phyloP scores from a whole-genome alignment of 345 rosid species.

The Hypericum androsaemum region DNA sequence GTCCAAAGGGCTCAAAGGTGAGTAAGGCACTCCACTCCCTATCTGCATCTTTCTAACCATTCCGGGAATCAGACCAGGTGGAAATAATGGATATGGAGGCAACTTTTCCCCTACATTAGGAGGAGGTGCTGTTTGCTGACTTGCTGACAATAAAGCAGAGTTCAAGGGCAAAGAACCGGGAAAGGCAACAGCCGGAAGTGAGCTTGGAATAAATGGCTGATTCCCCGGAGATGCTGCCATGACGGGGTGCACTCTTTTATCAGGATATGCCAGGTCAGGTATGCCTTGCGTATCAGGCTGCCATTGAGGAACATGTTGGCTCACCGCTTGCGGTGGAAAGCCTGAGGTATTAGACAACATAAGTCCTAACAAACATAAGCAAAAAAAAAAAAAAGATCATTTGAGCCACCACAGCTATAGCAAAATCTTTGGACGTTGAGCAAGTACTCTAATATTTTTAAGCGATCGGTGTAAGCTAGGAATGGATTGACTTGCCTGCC shows the following conservation, averaged over 20 bases:
- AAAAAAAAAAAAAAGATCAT: neutral
- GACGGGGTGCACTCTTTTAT: constrained; percentile 27
- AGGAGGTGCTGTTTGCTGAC: constrained; percentile 33
- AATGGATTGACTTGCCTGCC: constrained; percentile 19
- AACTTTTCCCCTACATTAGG: constrained; percentile 51
- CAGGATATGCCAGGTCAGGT: constrained; percentile 45
- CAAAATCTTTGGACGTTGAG: neutral
- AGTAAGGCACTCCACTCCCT: constrained; percentile 96
- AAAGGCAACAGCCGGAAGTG: constrained; percentile 45
- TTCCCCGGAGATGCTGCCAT: constrained; percentile 32
- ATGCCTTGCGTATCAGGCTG: constrained; percentile 44
- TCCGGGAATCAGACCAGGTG: constrained; percentile 97
- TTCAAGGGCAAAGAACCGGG: constrained; percentile 56
- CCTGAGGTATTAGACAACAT: constrained; percentile 14
- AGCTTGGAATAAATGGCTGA: constrained; percentile 57
- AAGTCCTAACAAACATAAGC: neutral
- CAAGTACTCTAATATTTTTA: neutral
- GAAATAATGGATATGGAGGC: constrained; percentile 90
- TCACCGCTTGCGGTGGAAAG: constrained; percentile 19
- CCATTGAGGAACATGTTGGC: constrained; percentile 41
- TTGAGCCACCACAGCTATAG: neutral
- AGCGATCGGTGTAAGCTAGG: neutral
- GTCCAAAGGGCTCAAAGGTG: constrained; percentile 88
- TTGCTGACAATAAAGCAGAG: constrained; percentile 41
- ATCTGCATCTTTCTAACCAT: constrained; percentile 99